A percentile compares a stretch with the other conserved stretches of the same genome.
phyloP scores from a whole-genome alignment of 441 rosid genomes.

The Breynia disticha region DNA sequence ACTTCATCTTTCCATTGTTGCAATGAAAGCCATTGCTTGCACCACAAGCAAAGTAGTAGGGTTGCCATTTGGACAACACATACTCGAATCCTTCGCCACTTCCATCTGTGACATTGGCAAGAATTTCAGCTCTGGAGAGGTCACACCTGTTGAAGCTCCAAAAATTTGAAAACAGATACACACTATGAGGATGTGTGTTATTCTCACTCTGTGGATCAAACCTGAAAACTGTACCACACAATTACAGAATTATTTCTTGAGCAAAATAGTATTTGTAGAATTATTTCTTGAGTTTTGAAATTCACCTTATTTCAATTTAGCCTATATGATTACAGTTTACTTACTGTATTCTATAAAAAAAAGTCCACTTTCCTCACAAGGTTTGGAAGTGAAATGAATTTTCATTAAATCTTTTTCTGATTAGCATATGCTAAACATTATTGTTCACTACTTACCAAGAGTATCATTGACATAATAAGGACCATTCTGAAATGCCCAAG shows the following conservation, averaged over 20 bases:
- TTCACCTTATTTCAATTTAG: too few species aligned
- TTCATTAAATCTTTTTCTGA: too few species aligned
- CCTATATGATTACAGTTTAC: too few species aligned
- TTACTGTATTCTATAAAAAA: too few species aligned
- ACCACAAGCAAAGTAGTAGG: constrained; percentile 54
- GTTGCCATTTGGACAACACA: constrained; percentile 29
- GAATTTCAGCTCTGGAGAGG: constrained; percentile 27
- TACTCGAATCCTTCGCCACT: constrained; percentile 43
- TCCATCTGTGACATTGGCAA: constrained; percentile 41
- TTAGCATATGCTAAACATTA: too few species aligned
- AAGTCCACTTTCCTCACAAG: too few species aligned
- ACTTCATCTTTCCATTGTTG: constrained; percentile 52
- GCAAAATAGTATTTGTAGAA: too few species aligned
- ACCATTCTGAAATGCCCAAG: constrained; percentile 46
- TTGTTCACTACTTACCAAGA: constrained; percentile 48
- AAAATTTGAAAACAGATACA: constrained; percentile 38
- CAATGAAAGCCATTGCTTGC: constrained; percentile 50
- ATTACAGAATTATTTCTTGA: too few species aligned
- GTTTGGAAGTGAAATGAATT: too few species aligned
- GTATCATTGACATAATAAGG: constrained; percentile 52
- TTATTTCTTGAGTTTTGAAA: too few species aligned
- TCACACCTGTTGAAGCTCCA: constrained; percentile 38
- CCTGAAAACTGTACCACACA: constrained; percentile 36
- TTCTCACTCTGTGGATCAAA: constrained; percentile 33
- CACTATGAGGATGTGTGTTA: constrained; percentile 39